These are phyloP conservation scores for Torulaspora quercuum DNA, from an alignment of 805 yeast genomes.

Conservation along the genomic window DNA sequence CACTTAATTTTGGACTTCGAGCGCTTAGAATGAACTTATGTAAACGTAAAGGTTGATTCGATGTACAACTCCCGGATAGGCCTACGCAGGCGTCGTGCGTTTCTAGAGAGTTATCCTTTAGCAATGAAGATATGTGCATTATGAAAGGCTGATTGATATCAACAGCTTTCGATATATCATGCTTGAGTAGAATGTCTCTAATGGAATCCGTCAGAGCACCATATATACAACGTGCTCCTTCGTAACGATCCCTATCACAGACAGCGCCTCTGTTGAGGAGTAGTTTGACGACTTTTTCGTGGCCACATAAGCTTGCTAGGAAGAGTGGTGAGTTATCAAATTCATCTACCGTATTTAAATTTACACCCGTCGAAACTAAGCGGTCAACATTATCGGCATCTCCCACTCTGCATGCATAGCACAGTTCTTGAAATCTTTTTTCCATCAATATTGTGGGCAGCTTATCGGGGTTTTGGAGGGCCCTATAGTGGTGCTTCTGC, in stretches of 20 bases:
- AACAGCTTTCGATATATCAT: slow-evolving; percentile 64
- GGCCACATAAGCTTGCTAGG: slow-evolving; percentile 74
- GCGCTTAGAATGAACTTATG: slow-evolving; percentile 45
- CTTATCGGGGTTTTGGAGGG: no score
- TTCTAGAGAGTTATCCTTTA: slow-evolving; percentile 19
- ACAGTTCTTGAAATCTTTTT: slow-evolving; percentile 45
- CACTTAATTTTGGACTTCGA: slow-evolving; percentile 36
- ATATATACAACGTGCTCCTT: slow-evolving; percentile 73
- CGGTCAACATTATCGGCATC: slow-evolving; percentile 62
- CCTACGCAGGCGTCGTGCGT: slow-evolving; percentile 30
- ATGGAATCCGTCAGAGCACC: slow-evolving; percentile 73
- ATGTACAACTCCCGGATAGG: slow-evolving; percentile 13
- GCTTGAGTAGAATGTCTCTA: slow-evolving; percentile 52
- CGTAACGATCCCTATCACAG: slow-evolving; percentile 77
- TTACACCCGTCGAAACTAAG: slow-evolving; percentile 50
- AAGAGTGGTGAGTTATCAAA: slow-evolving; percentile 76
- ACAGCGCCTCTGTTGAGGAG: slow-evolving; percentile 65
- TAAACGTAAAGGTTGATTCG: slow-evolving; percentile 19
- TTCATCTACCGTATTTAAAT: slow-evolving; percentile 51
- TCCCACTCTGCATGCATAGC: slow-evolving; percentile 66
- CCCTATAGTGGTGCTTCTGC: no score
- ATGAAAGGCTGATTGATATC: slow-evolving; percentile 72
- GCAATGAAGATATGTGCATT: slow-evolving; percentile 53
- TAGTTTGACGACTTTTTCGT: slow-evolving; percentile 56
- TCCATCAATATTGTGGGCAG: no score